phyloP scores from a whole-genome alignment of 352 stramenopile species.

The Globisporangium ultimum region DNA sequence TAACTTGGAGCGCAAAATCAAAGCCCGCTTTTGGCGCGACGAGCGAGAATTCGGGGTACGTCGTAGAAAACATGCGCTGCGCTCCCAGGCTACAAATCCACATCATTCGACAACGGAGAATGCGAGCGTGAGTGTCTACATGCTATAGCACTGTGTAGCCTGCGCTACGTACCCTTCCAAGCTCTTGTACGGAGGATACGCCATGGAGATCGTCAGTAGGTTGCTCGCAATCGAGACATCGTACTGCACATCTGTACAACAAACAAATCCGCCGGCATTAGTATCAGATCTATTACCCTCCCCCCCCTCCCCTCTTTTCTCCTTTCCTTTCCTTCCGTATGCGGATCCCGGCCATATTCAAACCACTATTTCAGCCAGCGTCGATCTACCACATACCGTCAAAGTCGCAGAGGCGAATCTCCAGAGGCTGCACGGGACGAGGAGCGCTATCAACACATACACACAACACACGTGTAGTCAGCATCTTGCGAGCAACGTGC shows the following conservation, averaged over 20 bases:
- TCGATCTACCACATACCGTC: slow-evolving; percentile 41
- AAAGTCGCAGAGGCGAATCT: slow-evolving; percentile 84
- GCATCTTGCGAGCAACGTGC: background rate
- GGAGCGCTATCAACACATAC: slow-evolving; percentile 38
- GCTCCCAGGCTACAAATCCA: slow-evolving; percentile 45
- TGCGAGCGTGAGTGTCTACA: slow-evolving; percentile 6
- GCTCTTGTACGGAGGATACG: slow-evolving; percentile 73
- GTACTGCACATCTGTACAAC: slow-evolving; percentile 72
- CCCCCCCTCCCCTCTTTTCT: background rate
- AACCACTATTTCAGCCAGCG: too few species aligned
- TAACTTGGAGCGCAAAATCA: slow-evolving; percentile 73
- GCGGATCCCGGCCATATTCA: background rate
- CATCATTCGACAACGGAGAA: background rate
- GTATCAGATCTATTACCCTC: background rate
- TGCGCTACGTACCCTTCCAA: slow-evolving; percentile 42
- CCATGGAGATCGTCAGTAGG: slow-evolving; percentile 66
- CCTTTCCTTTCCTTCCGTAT: too few species aligned
- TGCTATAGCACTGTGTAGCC: background rate
- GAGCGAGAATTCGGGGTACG: slow-evolving; percentile 73
- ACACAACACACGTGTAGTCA: background rate
- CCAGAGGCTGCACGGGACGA: slow-evolving; percentile 66
- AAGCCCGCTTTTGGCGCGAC: slow-evolving; percentile 70
- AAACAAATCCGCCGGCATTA: background rate
- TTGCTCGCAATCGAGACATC: slow-evolving; percentile 73
- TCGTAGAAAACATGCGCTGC: slow-evolving; percentile 63